Percentiles rank a stretch among this genome's conserved stretches.
Conservation (phyloP, 371 early-diverging fungal species). For the Choanephora cucurbitarum region DNA sequence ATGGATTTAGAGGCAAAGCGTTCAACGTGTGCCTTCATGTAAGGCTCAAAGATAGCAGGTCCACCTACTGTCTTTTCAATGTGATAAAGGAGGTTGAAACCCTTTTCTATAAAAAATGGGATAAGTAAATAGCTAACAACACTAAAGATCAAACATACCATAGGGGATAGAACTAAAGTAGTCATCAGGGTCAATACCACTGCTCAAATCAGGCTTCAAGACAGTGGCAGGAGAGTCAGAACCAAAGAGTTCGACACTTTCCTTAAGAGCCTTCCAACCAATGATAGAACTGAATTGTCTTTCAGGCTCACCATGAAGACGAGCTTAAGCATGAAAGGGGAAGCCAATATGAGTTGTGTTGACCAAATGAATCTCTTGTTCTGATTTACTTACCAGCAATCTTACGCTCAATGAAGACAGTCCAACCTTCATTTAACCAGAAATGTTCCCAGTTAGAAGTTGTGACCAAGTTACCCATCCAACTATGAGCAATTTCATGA, state of each 20-base stretch:
- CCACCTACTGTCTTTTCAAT: slow-evolving; percentile 90
- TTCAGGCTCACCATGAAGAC: slow-evolving; percentile 81
- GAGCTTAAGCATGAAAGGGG: slow-evolving; percentile 22
- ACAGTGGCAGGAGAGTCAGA: slow-evolving; percentile 75
- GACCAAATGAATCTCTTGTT: too few relatives aligned
- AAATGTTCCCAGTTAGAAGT: slow-evolving; percentile 88
- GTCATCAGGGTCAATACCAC: slow-evolving; percentile 92
- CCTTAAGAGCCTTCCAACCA: slow-evolving; percentile 72
- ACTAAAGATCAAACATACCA: slow-evolving; percentile 42
- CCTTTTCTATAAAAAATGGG: slow-evolving; percentile 73
- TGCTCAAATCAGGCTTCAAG: slow-evolving; percentile 74
- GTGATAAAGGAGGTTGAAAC: slow-evolving; percentile 91
- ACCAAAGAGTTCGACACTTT: slow-evolving; percentile 81
- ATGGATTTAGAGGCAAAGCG: slow-evolving; percentile 87
- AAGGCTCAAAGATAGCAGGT: slow-evolving; percentile 79
- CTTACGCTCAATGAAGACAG: slow-evolving; percentile 93
- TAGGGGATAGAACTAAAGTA: slow-evolving; percentile 92
- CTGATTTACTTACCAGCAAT: slow-evolving; percentile 57
- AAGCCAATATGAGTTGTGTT: too few relatives aligned
- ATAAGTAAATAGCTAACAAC: not conserved
- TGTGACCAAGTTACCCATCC: slow-evolving; percentile 97
- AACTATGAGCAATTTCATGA: slow-evolving; percentile 97
- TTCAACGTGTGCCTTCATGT: slow-evolving; percentile 82
- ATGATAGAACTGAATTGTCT: slow-evolving; percentile 90
- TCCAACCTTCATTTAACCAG: slow-evolving; percentile 97